Percentiles rank a stretch among this genome's conserved stretches.
phyloP scores from a whole-genome alignment of 2,329 filamentous ascomycete genomes.

The Sporothrix pseudoabietina region DNA sequence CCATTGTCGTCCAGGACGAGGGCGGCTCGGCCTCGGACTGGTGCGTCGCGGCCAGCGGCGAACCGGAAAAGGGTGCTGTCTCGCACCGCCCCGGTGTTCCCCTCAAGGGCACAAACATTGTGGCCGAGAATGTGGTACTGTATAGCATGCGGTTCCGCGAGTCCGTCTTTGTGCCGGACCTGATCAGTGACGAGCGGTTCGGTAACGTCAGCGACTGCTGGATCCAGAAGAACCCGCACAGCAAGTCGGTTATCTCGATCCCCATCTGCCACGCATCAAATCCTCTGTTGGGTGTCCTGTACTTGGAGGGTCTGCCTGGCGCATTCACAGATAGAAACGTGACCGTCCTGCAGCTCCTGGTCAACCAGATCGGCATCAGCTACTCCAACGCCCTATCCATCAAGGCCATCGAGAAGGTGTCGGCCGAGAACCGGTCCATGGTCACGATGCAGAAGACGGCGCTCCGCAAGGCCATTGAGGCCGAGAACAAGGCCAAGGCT shows the following conservation, averaged over 20 bases:
- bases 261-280: conserved; percentile 75
- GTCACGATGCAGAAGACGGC: conserved; percentile 74
- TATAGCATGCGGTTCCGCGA: conserved; percentile 78
- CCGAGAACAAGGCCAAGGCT: conserved; percentile 74
- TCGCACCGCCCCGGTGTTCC: conserved; percentile 68
- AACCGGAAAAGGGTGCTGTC: conserved; percentile 67
- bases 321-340: conserved; percentile 76
- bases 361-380: conserved; percentile 76
- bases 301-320: conserved; percentile 72
- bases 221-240: conserved; percentile 66
- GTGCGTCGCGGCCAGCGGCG: conserved; percentile 73
- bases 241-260: conserved; percentile 76
- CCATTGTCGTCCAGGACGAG: conserved; percentile 72
- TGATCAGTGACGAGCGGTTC: conserved; percentile 75
- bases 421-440: conserved; percentile 77
- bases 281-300: conserved; percentile 71
- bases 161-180: conserved; percentile 71
- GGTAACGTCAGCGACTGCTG: conserved; percentile 72
- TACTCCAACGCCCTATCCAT: conserved; percentile 69
- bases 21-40: conserved; percentile 56
- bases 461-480: conserved; percentile 69
- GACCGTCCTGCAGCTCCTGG: conserved; percentile 67
- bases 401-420: conserved; percentile 74
- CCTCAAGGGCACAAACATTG: conserved; percentile 64
- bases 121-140: conserved; percentile 75